These are phyloP conservation scores for Lolium perenne DNA, from an alignment of 176 grass and related monocot genomes.

Conservation along the genomic window DNA sequence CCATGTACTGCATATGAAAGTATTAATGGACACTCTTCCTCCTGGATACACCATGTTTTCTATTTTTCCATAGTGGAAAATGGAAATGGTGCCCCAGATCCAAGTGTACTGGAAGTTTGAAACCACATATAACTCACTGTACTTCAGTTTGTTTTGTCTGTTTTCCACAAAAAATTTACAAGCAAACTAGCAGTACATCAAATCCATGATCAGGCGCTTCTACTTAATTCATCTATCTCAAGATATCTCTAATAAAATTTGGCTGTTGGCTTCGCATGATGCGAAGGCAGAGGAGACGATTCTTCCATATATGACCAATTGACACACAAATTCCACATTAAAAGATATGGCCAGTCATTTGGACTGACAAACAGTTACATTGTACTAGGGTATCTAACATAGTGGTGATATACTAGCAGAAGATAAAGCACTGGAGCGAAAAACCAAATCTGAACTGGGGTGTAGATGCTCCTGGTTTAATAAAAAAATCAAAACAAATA, in stretches of 20 bases:
- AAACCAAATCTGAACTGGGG: no score
- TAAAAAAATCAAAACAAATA: no score
- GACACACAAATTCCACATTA: no score
- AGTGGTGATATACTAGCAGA: constrained; percentile 21
- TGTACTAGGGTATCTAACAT: constrained; percentile 20
- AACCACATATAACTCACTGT: background rate
- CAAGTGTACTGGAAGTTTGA: background rate
- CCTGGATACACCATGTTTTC: no score
- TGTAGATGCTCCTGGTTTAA: no score
- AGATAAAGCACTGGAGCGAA: constrained; percentile 14
- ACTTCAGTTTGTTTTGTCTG: background rate
- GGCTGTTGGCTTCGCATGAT: background rate
- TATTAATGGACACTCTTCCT: background rate
- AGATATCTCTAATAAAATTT: background rate
- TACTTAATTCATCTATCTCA: background rate
- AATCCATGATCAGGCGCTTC: background rate
- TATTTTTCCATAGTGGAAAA: background rate
- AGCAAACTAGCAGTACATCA: background rate
- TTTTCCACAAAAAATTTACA: background rate
- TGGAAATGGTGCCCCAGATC: background rate
- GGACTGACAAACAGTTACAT: constrained; percentile 20
- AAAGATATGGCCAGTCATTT: background rate
- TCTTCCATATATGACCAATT: background rate
- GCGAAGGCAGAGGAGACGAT: background rate
- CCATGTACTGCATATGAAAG: background rate